These are phyloP conservation scores for Malus asiatica DNA, from an alignment of 306 rosid species.

Conservation along the genomic window DNA sequence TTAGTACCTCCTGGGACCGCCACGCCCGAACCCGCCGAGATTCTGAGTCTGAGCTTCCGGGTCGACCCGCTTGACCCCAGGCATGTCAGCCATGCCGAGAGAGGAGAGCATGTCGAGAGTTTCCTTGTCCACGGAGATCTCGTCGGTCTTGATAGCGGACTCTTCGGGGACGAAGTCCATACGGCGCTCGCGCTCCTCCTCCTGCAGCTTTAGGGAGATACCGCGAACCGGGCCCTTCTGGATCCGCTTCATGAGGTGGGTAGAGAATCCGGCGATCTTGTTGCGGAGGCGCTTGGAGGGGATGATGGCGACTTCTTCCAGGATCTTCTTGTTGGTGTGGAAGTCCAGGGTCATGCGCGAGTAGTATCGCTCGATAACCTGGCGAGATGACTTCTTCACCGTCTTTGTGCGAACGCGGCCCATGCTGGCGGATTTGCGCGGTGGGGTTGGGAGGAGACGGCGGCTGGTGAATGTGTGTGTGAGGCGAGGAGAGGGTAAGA, in stretches of 20 bases:
- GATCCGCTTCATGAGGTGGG: constrained; percentile 36
- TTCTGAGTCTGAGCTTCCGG: not conserved
- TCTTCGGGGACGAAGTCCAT: constrained; percentile 39
- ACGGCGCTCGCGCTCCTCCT: constrained; percentile 34
- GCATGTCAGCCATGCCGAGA: constrained; percentile 30
- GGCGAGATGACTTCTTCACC: constrained; percentile 36
- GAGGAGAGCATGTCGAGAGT: constrained; percentile 33
- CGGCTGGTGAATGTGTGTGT: not conserved
- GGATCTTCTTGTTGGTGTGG: constrained; percentile 37
- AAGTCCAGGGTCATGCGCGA: constrained; percentile 36
- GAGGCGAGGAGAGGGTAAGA: too few relatives aligned
- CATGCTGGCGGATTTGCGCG: not conserved
- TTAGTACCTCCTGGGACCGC: not conserved
- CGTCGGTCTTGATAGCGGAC: constrained; percentile 22
- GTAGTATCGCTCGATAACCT: constrained; percentile 34
- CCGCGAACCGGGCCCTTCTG: constrained; percentile 42
- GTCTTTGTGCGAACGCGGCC: constrained; percentile 40
- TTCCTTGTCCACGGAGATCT: constrained; percentile 30
- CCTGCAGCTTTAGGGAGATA: constrained; percentile 31
- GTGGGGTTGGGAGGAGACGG: not conserved
- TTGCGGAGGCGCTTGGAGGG: constrained; percentile 37
- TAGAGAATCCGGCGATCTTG: constrained; percentile 40
- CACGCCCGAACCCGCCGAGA: not conserved
- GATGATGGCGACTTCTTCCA: constrained; percentile 36
- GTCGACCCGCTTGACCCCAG: constrained; percentile 12